Percentiles rank a stretch among this genome's conserved stretches.
phyloP scores from a whole-genome alignment of 768 basidiomycete species.

The Pulveroboletus frians region DNA sequence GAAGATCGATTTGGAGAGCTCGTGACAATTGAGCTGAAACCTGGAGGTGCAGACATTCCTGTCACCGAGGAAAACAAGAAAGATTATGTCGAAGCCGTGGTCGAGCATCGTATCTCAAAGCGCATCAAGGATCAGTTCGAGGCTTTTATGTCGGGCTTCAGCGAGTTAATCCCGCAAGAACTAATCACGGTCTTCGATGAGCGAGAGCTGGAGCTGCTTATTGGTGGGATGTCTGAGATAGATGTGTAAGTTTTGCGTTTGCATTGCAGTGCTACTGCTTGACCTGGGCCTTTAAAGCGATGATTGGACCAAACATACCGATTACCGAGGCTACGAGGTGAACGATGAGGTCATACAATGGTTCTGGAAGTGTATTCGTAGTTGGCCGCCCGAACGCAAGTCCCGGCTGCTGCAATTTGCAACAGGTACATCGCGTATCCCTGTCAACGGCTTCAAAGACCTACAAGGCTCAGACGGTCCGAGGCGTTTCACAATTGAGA shows the following conservation, averaged over 20 bases:
- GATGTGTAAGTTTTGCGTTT: slow-evolving; percentile 70
- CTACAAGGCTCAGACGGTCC: slow-evolving; percentile 97
- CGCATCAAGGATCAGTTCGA: slow-evolving; percentile 99
- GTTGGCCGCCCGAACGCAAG: slow-evolving; percentile 98
- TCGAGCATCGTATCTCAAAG: slow-evolving; percentile 95
- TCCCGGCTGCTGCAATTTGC: slow-evolving; percentile 94
- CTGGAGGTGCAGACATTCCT: slow-evolving; percentile 76
- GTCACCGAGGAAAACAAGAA: slow-evolving; percentile 99
- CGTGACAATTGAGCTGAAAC: slow-evolving; percentile 92
- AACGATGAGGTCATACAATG: slow-evolving; percentile 97
- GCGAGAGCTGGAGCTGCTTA: slow-evolving; percentile 92
- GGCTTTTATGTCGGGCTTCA: slow-evolving; percentile 99
- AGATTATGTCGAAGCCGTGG: slow-evolving; percentile 91
- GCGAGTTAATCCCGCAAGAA: slow-evolving; percentile 97
- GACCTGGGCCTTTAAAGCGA: slow-evolving; percentile 45
- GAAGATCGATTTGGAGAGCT: slow-evolving; percentile 99
- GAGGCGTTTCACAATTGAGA: slow-evolving; percentile 96
- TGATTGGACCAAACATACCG: slow-evolving; percentile 99
- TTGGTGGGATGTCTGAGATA: slow-evolving; percentile 99
- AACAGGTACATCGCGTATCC: slow-evolving; percentile 94
- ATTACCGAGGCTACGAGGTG: slow-evolving; percentile 94
- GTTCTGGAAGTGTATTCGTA: slow-evolving; percentile 99
- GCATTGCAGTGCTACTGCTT: not conserved
- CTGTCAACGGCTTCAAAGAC: slow-evolving; percentile 98
- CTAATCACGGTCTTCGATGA: slow-evolving; percentile 98